Evolutionary conservation across 768 basidiomycete species (phyloP), one percentile per base, ranked within the genome.

Genomic region (Lepiota venenata): DNA sequence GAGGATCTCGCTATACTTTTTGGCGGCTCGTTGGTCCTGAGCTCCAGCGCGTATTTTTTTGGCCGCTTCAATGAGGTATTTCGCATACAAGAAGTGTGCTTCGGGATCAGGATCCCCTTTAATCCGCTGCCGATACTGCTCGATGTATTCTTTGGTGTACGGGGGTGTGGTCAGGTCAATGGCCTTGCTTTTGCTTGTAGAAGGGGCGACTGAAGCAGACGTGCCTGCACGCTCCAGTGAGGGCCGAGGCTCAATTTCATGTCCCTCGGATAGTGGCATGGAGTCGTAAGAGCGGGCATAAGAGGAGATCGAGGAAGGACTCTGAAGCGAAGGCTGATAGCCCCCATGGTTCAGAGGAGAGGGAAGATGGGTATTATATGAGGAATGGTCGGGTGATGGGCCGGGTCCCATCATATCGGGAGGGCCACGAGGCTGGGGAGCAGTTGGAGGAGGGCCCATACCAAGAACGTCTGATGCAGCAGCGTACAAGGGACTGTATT

Each of bases 61-160:
- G 12, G 97, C 97, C 27, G 97, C 97, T 63, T 98, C 97, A 66
- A 99, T 94, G 56, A 99, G 85, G 68, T 98, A 99, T 72, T 96
- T 98, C n/a, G 95, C 92, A 66, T 97, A 99, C 21, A 88, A 75
- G 69, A 98, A 98, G 67, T 98, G 97, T 21, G 95, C 92, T 69
- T 98, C 97, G 0, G 96, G 96, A 67, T 99, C 97, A 2, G 95
- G 95, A 69, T 99, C 97, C 25, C 84, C 88, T 71, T 98, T 98
- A 74, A 99, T 97, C 49, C 97, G 86, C 53, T 90, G 88, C 16
- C 97, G 91, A 72, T 99, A 99, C 66, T 97, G 88, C 65, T 99
- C 97, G 61, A 99, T 94, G 66, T 95, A 97, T 62, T 94, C 88
- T 66, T 93, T 95, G 15, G 93, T 97, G 68, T 85, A 95, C 2